Percentiles rank a stretch among this genome's conserved stretches.
phyloP scores from a whole-genome alignment of 2,329 filamentous ascomycete genomes.

The Rhynchosporium graminicola region DNA sequence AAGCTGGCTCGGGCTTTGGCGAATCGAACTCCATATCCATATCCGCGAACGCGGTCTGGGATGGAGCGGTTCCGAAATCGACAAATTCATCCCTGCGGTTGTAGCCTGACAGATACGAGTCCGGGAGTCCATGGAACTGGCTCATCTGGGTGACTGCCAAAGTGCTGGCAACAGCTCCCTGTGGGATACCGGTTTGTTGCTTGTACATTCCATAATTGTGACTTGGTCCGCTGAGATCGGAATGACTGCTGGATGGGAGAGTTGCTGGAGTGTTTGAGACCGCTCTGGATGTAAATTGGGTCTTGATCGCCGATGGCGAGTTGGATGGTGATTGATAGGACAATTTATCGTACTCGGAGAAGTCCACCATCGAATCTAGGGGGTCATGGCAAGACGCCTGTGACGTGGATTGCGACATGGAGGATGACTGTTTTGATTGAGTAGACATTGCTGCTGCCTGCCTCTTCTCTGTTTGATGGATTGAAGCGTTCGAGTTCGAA shows the following conservation, averaged over 20 bases:
- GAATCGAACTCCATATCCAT: slow-evolving; percentile 72
- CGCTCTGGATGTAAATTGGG: slow-evolving; percentile 52
- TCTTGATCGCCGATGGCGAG: slow-evolving; percentile 57
- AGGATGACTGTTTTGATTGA: slow-evolving; percentile 31
- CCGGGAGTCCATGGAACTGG: slow-evolving; percentile 47
- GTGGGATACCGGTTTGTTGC: slow-evolving; percentile 91
- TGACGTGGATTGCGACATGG: slow-evolving; percentile 33
- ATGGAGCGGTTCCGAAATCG: slow-evolving; percentile 69
- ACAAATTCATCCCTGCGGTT: slow-evolving; percentile 66
- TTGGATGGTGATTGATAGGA: slow-evolving; percentile 62
- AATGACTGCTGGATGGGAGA: slow-evolving; percentile 54
- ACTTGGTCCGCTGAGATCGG: slow-evolving; percentile 74
- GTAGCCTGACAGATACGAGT: slow-evolving; percentile 50
- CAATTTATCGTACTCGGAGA: slow-evolving; percentile 63
- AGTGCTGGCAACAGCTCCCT: slow-evolving; percentile 78
- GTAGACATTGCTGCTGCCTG: slow-evolving; percentile 30
- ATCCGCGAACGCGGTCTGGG: slow-evolving; percentile 58
- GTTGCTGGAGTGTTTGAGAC: slow-evolving; percentile 54
- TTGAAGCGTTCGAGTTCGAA: no score
- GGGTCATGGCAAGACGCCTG: slow-evolving; percentile 39
- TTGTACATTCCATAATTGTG: slow-evolving; percentile 95
- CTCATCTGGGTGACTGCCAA: slow-evolving; percentile 71
- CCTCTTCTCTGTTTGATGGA: no score
- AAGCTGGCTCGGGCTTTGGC: slow-evolving; percentile 55
- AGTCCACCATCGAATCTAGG: slow-evolving; percentile 60